phyloP scores from a whole-genome alignment of 257 asterid genomes.

The Fraxinus quadrangulata region DNA sequence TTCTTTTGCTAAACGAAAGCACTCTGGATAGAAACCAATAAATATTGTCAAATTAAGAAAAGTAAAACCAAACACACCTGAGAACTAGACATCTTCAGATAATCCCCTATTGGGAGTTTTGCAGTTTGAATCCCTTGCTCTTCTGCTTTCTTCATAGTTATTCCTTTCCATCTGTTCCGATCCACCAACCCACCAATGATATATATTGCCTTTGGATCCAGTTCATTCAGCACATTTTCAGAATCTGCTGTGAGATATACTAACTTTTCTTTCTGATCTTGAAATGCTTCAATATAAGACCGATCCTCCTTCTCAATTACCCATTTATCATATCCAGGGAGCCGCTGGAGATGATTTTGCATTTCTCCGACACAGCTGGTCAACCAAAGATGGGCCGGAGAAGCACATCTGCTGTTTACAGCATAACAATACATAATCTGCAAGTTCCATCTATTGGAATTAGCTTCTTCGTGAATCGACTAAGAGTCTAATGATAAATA shows the following conservation, averaged over 20 bases:
- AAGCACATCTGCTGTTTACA: conserved; percentile 64
- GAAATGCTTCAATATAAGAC: conserved; percentile 70
- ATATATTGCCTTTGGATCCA: conserved; percentile 76
- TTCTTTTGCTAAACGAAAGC: conserved; percentile 4
- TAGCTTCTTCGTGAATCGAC: conserved; percentile 3
- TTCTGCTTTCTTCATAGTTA: conserved; percentile 81
- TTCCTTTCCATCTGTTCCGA: conserved; percentile 94
- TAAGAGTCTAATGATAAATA: conserved; percentile 18
- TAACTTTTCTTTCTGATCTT: conserved; percentile 67
- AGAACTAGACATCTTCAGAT: conserved; percentile 92
- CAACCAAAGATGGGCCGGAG: conserved; percentile 91
- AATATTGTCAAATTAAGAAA: conserved; percentile 2
- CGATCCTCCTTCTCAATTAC: conserved; percentile 70
- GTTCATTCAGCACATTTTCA: conserved; percentile 67
- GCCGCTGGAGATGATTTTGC: conserved; percentile 63
- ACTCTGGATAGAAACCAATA: background rate
- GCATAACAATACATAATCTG: conserved; percentile 97
- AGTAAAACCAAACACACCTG: conserved; percentile 54
- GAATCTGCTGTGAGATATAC: conserved; percentile 97
- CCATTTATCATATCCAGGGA: conserved; percentile 94
- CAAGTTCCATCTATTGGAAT: conserved; percentile 27
- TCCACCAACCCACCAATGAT: conserved; percentile 97
- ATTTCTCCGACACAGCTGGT: conserved; percentile 89
- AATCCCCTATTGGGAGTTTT: conserved; percentile 84
- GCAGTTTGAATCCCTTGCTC: conserved; percentile 95